Percentiles rank a stretch among this genome's conserved stretches.
phyloP scores from a whole-genome alignment of 345 rosid species.

The Toxicodendron radicans region DNA sequence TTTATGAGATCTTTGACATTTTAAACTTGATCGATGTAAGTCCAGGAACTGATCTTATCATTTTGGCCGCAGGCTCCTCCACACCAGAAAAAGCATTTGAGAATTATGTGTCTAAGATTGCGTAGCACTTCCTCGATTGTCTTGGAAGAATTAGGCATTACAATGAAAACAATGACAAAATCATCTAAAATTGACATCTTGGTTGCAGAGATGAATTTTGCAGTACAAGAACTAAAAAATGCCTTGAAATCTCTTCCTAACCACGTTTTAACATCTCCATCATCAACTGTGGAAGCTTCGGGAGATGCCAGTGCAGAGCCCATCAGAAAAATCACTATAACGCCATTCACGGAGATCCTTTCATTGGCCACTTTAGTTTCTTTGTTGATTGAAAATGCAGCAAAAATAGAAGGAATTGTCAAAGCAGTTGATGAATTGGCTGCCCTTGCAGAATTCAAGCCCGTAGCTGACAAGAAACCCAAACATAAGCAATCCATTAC shows the following conservation, averaged over 20 bases:
- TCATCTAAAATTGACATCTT: slow-evolving; percentile 45
- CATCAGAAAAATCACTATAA: slow-evolving; percentile 5
- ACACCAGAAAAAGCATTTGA: slow-evolving; percentile 43
- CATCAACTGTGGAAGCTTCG: slow-evolving; percentile 15
- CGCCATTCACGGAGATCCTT: slow-evolving; percentile 52
- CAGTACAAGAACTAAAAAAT: slow-evolving; percentile 55
- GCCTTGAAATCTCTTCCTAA: slow-evolving; percentile 46
- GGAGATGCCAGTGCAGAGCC: slow-evolving; percentile 25
- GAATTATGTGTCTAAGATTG: slow-evolving; percentile 38
- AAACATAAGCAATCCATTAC: slow-evolving; percentile 15
- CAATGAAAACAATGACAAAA: slow-evolving; percentile 42
- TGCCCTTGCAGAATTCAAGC: slow-evolving; percentile 55
- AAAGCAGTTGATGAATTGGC: slow-evolving; percentile 53
- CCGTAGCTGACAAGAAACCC: slow-evolving; percentile 28
- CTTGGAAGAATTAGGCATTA: slow-evolving; percentile 48
- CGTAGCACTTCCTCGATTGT: slow-evolving; percentile 41
- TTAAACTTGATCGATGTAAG: not conserved
- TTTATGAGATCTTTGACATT: not conserved
- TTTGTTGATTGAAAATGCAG: slow-evolving; percentile 54
- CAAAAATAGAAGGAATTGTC: slow-evolving; percentile 48
- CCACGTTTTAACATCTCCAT: not conserved
- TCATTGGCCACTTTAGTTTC: slow-evolving; percentile 58
- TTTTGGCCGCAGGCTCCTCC: slow-evolving; percentile 45
- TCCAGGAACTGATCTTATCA: not conserved
- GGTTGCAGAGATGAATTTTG: slow-evolving; percentile 54